phyloP scores from a whole-genome alignment of 2,329 filamentous ascomycete species.

The Alternaria triticimaculans region DNA sequence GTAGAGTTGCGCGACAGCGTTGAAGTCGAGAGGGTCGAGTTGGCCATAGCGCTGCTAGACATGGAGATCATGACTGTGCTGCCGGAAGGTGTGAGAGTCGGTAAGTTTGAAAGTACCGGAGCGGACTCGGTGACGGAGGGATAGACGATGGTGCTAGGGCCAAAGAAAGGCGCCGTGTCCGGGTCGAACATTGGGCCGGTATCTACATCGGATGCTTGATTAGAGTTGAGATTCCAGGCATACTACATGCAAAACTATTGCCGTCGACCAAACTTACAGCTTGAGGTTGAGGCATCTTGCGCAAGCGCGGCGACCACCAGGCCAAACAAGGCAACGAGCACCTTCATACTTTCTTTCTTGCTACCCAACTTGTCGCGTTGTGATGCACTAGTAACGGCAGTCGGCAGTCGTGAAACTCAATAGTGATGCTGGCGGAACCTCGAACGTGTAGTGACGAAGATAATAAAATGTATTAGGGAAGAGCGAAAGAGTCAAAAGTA shows the following conservation, averaged over 20 bases:
- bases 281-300: slow-evolving; percentile 1
- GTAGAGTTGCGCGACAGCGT: slow-evolving; percentile 5
- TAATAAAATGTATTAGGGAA: neutral
- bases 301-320: slow-evolving; percentile 7
- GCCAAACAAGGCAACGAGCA: slow-evolving; percentile 2
- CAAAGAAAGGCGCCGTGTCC: slow-evolving; percentile 26
- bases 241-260: neutral
- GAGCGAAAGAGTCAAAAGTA: neutral
- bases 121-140: slow-evolving; percentile 19
- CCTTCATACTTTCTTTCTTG: slow-evolving; percentile 6
- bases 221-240: neutral
- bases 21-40: slow-evolving; percentile 9
- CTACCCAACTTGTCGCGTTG: neutral
- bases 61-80: slow-evolving; percentile 6
- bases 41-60: slow-evolving; percentile 1
- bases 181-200: slow-evolving; percentile 28
- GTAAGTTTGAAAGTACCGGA: slow-evolving; percentile 10
- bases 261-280: slow-evolving; percentile 2
- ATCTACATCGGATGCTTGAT: slow-evolving; percentile 13
- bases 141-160: slow-evolving; percentile 18
- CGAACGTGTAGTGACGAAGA: slow-evolving; percentile 1
- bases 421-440: neutral
- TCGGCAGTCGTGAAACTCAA: neutral
- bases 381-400: neutral
- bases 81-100: slow-evolving; percentile 9